Percentiles rank a stretch among this genome's conserved stretches.
phyloP scores from a whole-genome alignment of 1,139 yeast genomes.

The Eremothecium sinecaudum region DNA sequence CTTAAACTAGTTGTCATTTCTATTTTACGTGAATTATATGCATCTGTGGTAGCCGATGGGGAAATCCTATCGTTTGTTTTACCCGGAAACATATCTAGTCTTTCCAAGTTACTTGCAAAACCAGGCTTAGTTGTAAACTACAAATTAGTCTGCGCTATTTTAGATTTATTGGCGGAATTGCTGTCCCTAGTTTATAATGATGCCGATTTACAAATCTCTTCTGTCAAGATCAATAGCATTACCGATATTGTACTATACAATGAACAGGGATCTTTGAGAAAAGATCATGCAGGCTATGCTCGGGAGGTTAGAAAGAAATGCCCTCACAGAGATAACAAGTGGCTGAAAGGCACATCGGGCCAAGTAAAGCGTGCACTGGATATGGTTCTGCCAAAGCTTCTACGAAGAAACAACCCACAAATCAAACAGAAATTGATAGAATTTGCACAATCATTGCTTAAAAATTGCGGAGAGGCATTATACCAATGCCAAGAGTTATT shows the following conservation, averaged over 20 bases:
- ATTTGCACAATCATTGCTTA: conserved; percentile 29
- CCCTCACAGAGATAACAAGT: conserved; percentile 42
- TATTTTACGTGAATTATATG: conserved; percentile 32
- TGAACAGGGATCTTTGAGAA: neutral
- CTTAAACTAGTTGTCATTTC: conserved; percentile 33
- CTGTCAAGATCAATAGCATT: neutral
- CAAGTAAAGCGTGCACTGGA: conserved; percentile 40
- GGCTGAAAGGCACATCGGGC: conserved; percentile 57
- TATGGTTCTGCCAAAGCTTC: conserved; percentile 34
- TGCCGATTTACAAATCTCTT: conserved; percentile 25
- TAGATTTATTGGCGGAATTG: conserved; percentile 32
- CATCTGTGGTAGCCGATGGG: conserved; percentile 33
- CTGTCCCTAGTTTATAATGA: conserved; percentile 37
- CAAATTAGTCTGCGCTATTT: conserved; percentile 32
- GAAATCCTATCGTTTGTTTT: conserved; percentile 44
- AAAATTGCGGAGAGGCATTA: conserved; percentile 12
- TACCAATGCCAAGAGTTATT: conserved; percentile 14
- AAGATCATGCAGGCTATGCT: neutral
- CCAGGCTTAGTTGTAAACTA: conserved; percentile 35
- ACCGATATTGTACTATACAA: neutral
- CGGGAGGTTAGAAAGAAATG: conserved; percentile 3
- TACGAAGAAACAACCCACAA: conserved; percentile 18
- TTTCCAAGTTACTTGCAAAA: conserved; percentile 37
- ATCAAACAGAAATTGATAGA: conserved; percentile 17
- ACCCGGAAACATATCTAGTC: conserved; percentile 48